phyloP scores from a whole-genome alignment of 2,329 filamentous ascomycete genomes.

The Triangularia verruculosa region DNA sequence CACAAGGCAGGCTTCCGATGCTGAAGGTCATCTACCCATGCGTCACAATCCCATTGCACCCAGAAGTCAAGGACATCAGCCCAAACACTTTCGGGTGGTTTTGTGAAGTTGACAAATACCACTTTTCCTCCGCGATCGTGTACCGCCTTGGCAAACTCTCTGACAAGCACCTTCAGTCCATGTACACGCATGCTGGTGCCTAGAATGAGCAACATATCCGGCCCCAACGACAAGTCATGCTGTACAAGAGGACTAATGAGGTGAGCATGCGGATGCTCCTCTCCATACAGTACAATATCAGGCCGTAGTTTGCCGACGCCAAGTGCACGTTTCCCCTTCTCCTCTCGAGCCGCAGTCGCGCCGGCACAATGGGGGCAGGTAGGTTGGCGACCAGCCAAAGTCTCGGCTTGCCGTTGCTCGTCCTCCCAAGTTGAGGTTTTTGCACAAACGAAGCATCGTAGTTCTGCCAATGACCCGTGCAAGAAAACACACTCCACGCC shows the following conservation, averaged over 20 bases:
- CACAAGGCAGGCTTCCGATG: slow-evolving; percentile 58
- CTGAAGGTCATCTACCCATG: slow-evolving; percentile 65
- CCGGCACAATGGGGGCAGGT: slow-evolving; percentile 64
- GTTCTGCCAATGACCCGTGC: slow-evolving; percentile 63
- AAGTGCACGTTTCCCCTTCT: slow-evolving; percentile 63
- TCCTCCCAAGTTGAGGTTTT: slow-evolving; percentile 60
- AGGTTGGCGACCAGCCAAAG: slow-evolving; percentile 62
- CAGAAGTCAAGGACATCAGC: slow-evolving; percentile 71
- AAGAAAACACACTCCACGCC: slow-evolving; percentile 67
- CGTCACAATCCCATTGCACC: slow-evolving; percentile 72
- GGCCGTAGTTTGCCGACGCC: slow-evolving; percentile 67
- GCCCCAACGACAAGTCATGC: slow-evolving; percentile 61
- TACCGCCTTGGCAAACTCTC: slow-evolving; percentile 68
- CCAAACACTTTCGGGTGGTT: slow-evolving; percentile 69
- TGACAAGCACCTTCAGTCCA: slow-evolving; percentile 67
- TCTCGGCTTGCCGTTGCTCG: slow-evolving; percentile 51
- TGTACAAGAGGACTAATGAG: slow-evolving; percentile 66
- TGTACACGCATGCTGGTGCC: slow-evolving; percentile 71
- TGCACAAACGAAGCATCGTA: slow-evolving; percentile 63
- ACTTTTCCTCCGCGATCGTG: slow-evolving; percentile 67
- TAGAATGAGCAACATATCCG: slow-evolving; percentile 66
- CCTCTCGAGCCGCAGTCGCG: slow-evolving; percentile 60
- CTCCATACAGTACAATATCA: slow-evolving; percentile 72
- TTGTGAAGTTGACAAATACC: slow-evolving; percentile 70
- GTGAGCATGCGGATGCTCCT: slow-evolving; percentile 67